Percentiles rank a stretch among this genome's conserved stretches.
Conservation (phyloP, 768 basidiomycete genomes). For the Lyophyllum atratum region DNA sequence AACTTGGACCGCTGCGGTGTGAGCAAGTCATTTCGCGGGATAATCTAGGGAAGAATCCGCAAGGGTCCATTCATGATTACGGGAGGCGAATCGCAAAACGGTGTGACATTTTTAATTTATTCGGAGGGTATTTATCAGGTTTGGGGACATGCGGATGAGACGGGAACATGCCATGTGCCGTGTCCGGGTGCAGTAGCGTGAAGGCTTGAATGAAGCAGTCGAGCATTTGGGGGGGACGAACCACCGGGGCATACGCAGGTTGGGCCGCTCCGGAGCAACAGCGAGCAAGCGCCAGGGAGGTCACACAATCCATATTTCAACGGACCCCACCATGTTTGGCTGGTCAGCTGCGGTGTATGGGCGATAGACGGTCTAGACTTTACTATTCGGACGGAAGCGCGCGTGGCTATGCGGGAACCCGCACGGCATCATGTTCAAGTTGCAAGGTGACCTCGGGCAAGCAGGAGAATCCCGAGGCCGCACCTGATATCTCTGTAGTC, state of each 20-base stretch:
- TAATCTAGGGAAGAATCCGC: not conserved
- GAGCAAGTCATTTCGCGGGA: not conserved
- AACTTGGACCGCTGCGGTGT: not conserved
- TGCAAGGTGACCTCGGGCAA: too few relatives aligned
- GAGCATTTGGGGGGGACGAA: not conserved
- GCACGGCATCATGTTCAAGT: too few relatives aligned
- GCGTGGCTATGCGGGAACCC: too few relatives aligned
- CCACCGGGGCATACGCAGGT: not conserved
- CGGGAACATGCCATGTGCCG: not conserved
- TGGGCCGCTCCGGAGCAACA: too few relatives aligned
- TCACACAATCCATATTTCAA: too few relatives aligned
- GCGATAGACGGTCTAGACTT: too few relatives aligned
- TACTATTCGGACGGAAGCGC: too few relatives aligned
- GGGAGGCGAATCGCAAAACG: not conserved
- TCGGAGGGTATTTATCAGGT: not conserved
- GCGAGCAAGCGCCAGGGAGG: too few relatives aligned
- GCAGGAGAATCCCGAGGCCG: too few relatives aligned
- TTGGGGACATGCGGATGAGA: not conserved
- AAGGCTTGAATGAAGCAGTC: not conserved
- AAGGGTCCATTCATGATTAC: not conserved
- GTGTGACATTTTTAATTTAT: not conserved
- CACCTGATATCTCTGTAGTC: too few relatives aligned
- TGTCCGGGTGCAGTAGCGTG: not conserved
- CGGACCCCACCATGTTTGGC: too few relatives aligned
- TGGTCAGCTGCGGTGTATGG: too few relatives aligned